A percentile compares a stretch with the other conserved stretches of the same genome.
phyloP scores from a whole-genome alignment of 768 basidiomycete species.

The Tylopilus plumbeoviolaceoides region DNA sequence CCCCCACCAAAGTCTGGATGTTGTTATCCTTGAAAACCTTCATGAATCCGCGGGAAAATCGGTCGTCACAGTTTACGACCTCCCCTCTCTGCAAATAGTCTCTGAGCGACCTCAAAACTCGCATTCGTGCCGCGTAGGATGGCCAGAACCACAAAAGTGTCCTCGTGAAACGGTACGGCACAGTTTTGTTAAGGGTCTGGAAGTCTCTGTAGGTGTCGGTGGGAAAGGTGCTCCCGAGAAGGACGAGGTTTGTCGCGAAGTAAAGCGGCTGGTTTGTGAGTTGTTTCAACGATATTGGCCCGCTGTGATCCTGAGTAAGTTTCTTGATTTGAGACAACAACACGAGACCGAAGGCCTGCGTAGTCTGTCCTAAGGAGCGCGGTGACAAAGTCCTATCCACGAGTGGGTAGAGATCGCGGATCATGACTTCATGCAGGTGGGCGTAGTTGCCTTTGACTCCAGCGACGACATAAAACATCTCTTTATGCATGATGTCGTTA shows the following conservation, averaged over 20 bases:
- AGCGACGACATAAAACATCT: constrained; percentile 13
- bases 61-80: background rate
- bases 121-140: constrained; percentile 11
- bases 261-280: constrained; percentile 21
- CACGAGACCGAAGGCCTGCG: constrained; percentile 6
- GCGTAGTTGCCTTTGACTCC: constrained; percentile 6
- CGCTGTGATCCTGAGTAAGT: background rate
- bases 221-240: constrained; percentile 21
- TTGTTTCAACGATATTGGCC: constrained; percentile 11
- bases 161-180: constrained; percentile 17
- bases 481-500: constrained; percentile 7
- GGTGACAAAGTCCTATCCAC: constrained; percentile 18
- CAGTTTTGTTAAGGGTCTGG: constrained; percentile 11
- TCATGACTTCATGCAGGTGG: constrained; percentile 15
- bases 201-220: constrained; percentile 20
- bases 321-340: constrained; percentile 14
- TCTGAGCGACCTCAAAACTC: constrained; percentile 7
- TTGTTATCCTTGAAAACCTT: constrained; percentile 15
- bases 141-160: constrained; percentile 12
- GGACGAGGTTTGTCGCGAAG: constrained; percentile 12
- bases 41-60: constrained; percentile 13
- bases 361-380: constrained; percentile 10
- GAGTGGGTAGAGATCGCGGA: constrained; percentile 19
- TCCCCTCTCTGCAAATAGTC: constrained; percentile 14
- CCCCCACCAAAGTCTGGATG: constrained; percentile 15